These are phyloP conservation scores for Mycena galericulata DNA, from an alignment of 768 basidiomycete species.

Conservation along the genomic window DNA sequence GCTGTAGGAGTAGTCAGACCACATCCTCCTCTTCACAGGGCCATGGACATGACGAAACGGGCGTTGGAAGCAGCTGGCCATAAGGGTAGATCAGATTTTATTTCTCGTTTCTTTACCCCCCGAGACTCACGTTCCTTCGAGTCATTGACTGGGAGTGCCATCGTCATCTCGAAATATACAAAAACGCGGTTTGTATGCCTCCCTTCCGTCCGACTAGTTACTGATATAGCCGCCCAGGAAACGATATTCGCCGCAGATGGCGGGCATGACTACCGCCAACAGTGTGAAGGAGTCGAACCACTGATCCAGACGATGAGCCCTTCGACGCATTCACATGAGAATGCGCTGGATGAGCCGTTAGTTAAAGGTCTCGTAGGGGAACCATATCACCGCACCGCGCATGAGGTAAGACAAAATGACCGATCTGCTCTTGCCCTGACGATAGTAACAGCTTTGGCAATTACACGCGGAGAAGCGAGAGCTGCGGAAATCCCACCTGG, in stretches of 20 bases:
- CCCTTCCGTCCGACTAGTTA: background rate
- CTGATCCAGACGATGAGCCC: conserved; percentile 67
- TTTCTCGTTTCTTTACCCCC: background rate
- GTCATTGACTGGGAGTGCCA: conserved; percentile 76
- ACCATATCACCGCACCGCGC: conserved; percentile 51
- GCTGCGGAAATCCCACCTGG: conserved; percentile 69
- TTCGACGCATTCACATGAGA: conserved; percentile 35
- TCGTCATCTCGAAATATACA: conserved; percentile 64
- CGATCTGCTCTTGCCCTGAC: conserved; percentile 15
- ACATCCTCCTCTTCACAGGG: conserved; percentile 64
- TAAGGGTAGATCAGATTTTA: conserved; percentile 45
- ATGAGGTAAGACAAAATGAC: conserved; percentile 50
- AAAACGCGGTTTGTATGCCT: conserved; percentile 50
- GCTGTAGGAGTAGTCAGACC: conserved; percentile 53
- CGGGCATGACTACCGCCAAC: conserved; percentile 58
- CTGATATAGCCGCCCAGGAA: conserved; percentile 47
- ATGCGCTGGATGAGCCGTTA: conserved; percentile 54
- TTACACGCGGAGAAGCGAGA: conserved; percentile 63
- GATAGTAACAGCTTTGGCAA: conserved; percentile 70
- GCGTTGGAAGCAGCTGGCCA: conserved; percentile 64
- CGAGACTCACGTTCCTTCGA: conserved; percentile 36
- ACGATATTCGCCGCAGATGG: conserved; percentile 64
- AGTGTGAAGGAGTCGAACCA: conserved; percentile 67
- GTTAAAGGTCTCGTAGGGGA: conserved; percentile 60
- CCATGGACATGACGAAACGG: conserved; percentile 58